phyloP scores from a whole-genome alignment of 768 basidiomycete species.

The Lactarius tabidus region DNA sequence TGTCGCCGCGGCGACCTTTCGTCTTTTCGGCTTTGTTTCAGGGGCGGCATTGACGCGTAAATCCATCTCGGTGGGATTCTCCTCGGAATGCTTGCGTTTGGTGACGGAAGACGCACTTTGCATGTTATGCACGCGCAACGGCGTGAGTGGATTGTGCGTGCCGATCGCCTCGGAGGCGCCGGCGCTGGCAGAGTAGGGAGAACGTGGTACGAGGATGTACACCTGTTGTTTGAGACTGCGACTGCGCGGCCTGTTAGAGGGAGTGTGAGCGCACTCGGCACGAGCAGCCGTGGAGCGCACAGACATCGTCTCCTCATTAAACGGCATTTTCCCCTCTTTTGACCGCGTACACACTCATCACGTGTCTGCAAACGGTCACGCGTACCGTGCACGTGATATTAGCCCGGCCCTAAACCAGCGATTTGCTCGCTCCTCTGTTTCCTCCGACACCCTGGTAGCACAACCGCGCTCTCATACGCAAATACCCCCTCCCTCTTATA shows the following conservation, averaged over 20 bases:
- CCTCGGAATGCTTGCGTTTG: constrained; percentile 30
- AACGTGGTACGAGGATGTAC: constrained; percentile 58
- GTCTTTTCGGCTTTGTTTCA: constrained; percentile 41
- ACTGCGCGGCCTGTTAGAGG: constrained; percentile 32
- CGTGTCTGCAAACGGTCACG: constrained; percentile 7
- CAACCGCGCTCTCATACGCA: constrained; percentile 7
- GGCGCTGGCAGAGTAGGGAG: constrained; percentile 37
- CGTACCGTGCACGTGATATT: background rate
- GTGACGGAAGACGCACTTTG: constrained; percentile 17
- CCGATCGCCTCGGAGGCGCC: constrained; percentile 13
- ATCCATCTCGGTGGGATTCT: constrained; percentile 1
- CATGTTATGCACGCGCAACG: constrained; percentile 30
- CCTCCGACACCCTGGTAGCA: constrained; percentile 16
- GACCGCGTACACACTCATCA: constrained; percentile 13
- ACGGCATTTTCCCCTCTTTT: constrained; percentile 4
- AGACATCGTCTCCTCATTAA: constrained; percentile 18
- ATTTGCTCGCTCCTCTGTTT: constrained; percentile 8
- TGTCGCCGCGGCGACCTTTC: constrained; percentile 32
- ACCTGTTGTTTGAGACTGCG: constrained; percentile 43
- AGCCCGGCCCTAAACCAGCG: constrained; percentile 10
- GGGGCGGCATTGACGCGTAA: background rate
- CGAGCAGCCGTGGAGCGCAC: constrained; percentile 1
- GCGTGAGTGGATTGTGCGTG: constrained; percentile 18
- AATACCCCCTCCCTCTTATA: constrained; percentile 17
- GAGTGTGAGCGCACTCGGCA: constrained; percentile 23